Evolutionary conservation across 73 alveolate species (phyloP), one percentile per base, ranked within the genome.

Genomic region (Paramecium sexaurelia): DNA sequence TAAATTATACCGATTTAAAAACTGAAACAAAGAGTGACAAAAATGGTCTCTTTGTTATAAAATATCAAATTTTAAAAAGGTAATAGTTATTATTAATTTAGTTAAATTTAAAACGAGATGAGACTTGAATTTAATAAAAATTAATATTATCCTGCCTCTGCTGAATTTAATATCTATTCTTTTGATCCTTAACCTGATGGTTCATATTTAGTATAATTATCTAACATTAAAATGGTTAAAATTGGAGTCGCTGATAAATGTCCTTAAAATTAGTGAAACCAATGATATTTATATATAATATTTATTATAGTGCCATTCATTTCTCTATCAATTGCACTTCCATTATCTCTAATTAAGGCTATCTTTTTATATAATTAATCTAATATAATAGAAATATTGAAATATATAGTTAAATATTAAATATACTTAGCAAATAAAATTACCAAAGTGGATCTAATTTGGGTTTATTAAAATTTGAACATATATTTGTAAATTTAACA

Each of bases 131-230:
- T 71, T 9, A n/a, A 19, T 27, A 71, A 71, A 36, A 33, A 71
- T 2, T 5, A 33, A 6, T 71, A 71, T 71, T 27, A 27, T 33
- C 83, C 83, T 4, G 43, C 83, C 8, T 26, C 39, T 11, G 43
- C 83, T 26, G 83, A 32, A 7, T 26, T 61, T 29, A 61, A 32
- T 61, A 29, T 61, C 39, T 61, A 29, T 61, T 61, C 83, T 61
- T 61, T 32, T 29, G 83, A 61, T 61, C 83, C 83, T 29, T 24
- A 61, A 29, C 43, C 83, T 4, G 83, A 61, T 61, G 83, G 83
- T 29, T 22, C 83, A 3, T 61, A 61, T 61, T 24, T 26, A 5
- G 43, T 61, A 20, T 26, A 26, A 26, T 32, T 32, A 13, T 61
- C 39, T 29, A 61, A 61, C 8, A 61, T 32, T 61, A 26, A 32